phyloP scores from a whole-genome alignment of 2,329 filamentous ascomycete species.

The Trichoderma koningiopsis region DNA sequence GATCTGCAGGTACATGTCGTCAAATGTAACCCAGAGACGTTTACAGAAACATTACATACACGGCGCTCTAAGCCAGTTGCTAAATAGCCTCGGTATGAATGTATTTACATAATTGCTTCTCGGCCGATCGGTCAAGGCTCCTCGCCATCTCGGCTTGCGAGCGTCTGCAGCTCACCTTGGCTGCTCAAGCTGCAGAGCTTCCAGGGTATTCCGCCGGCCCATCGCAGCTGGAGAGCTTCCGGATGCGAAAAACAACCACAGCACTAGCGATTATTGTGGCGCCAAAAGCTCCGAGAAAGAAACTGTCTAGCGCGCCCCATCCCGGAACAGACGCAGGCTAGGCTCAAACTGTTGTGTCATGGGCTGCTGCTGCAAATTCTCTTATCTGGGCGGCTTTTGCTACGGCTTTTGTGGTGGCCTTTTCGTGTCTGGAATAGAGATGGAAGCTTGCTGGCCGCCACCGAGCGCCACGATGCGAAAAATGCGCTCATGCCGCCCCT shows the following conservation, averaged over 20 bases:
- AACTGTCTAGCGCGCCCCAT: neutral
- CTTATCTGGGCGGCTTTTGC: neutral
- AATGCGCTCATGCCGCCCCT: constrained; percentile 9
- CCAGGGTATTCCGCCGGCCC: neutral
- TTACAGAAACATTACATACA: neutral
- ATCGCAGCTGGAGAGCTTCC: neutral
- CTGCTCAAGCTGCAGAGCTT: neutral
- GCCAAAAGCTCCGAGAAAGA: constrained; percentile 3
- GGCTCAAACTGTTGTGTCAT: neutral
- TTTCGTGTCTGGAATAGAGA: constrained; percentile 3
- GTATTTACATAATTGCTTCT: neutral
- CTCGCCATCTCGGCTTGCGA: neutral
- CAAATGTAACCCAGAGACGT: neutral
- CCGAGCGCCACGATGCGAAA: constrained; percentile 5
- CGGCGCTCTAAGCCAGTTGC: neutral
- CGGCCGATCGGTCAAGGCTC: neutral
- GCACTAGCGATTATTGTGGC: constrained; percentile 7
- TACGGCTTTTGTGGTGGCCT: neutral
- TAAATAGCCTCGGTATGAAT: neutral
- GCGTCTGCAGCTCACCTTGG: neutral
- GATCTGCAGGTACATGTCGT: neutral
- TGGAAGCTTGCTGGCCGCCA: neutral
- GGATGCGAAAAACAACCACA: neutral
- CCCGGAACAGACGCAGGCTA: neutral
- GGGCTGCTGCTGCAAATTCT: neutral